Evolutionary conservation across 139 green algal genomes (phyloP).

Genomic region (Chlamydomonas eustigma): DNA sequence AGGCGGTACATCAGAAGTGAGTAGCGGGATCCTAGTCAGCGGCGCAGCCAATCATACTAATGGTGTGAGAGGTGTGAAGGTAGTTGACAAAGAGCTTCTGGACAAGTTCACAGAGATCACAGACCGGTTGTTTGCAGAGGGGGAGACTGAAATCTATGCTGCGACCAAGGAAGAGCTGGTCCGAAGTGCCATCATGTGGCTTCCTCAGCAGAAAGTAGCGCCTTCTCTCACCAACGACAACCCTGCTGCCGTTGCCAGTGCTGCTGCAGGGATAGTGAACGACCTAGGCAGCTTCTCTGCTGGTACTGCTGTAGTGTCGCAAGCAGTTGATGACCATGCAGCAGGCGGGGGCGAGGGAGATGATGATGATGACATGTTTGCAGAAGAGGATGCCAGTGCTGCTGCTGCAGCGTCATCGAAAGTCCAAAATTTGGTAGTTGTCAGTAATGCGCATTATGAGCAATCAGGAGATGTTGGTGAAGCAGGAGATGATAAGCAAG

Average conservation of each 20-base stretch:
- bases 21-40: not conserved
- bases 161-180: slow-evolving; percentile 6
- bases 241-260: not conserved
- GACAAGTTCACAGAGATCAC: slow-evolving; percentile 3
- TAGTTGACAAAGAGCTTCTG: slow-evolving; percentile 1
- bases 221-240: not conserved
- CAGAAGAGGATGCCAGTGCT: not conserved
- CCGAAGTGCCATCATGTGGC: not conserved
- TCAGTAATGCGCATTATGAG: not conserved
- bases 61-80: too few species aligned
- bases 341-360: not conserved
- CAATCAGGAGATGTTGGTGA: not conserved
- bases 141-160: slow-evolving; percentile 7
- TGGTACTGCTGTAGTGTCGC: not conserved
- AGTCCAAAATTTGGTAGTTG: not conserved
- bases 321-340: not conserved
- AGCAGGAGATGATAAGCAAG: not conserved
- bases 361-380: slow-evolving; percentile 11
- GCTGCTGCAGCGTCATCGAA: not conserved
- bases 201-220: not conserved
- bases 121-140: slow-evolving; percentile 1
- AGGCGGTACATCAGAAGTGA: not conserved
- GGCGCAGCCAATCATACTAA: too few species aligned
- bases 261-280: too few species aligned
- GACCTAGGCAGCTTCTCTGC: not conserved